A percentile compares a stretch with the other conserved stretches of the same genome.
These are phyloP conservation scores for Tylopilus felleus DNA, from an alignment of 768 basidiomycete genomes.

Conservation along the genomic window DNA sequence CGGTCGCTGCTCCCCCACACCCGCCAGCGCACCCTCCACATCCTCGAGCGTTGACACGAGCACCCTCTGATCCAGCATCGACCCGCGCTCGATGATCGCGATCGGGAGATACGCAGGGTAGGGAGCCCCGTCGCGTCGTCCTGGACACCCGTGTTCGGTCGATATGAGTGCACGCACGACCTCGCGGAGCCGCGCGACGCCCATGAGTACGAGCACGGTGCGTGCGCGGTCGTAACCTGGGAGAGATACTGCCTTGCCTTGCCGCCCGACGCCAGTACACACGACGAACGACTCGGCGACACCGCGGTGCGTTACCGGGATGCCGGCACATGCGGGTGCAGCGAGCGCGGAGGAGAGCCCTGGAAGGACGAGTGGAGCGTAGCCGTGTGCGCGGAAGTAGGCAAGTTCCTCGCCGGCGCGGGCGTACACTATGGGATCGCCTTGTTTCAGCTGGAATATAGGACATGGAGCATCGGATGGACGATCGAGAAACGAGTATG, in stretches of 20 bases:
- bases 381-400: constrained; percentile 84
- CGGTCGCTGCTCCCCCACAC: constrained; percentile 80
- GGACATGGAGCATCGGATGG: background rate
- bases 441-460: constrained; percentile 81
- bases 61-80: constrained; percentile 87
- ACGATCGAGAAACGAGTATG: background rate
- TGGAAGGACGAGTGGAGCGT: constrained; percentile 81
- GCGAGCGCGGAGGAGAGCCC: constrained; percentile 89
- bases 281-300: constrained; percentile 87
- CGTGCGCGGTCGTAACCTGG: constrained; percentile 83
- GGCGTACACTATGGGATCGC: constrained; percentile 94
- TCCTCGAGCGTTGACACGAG: constrained; percentile 73
- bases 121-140: constrained; percentile 48
- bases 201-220: constrained; percentile 90
- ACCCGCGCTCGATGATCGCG: constrained; percentile 93
- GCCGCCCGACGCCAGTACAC: constrained; percentile 90
- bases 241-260: constrained; percentile 77
- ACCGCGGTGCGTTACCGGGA: constrained; percentile 94
- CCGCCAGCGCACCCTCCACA: constrained; percentile 68
- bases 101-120: constrained; percentile 83
- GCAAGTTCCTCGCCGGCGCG: constrained; percentile 93
- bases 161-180: constrained; percentile 60
- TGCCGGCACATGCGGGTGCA: constrained; percentile 83
- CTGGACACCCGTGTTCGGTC: constrained; percentile 14
- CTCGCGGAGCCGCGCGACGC: constrained; percentile 78